Conservation (phyloP, 2,329 filamentous ascomycete genomes). For the Thielaviopsis cerberus region DNA sequence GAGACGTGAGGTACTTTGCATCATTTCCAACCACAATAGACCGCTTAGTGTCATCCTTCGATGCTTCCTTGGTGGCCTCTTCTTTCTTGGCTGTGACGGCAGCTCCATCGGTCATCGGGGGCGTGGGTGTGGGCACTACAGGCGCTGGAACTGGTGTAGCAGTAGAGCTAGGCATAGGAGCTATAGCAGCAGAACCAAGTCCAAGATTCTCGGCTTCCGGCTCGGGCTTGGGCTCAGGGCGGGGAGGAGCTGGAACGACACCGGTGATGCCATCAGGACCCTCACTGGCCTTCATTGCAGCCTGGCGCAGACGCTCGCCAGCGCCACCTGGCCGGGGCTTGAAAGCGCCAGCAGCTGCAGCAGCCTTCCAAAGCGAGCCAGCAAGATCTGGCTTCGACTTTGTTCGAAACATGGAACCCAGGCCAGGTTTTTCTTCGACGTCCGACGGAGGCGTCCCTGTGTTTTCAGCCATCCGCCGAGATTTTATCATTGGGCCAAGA, state of each 20-base stretch:
- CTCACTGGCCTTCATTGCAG: constrained; percentile 36
- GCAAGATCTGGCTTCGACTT: constrained; percentile 60
- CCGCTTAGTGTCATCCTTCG: constrained; percentile 23
- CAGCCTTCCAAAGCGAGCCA: constrained; percentile 62
- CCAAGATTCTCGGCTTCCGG: constrained; percentile 17
- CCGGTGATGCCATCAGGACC: constrained; percentile 79
- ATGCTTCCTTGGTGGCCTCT: constrained; percentile 18
- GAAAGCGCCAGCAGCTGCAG: constrained; percentile 45
- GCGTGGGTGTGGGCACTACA: constrained; percentile 7
- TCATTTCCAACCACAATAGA: constrained; percentile 55
- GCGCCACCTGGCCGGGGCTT: constrained; percentile 78
- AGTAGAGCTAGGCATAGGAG: constrained; percentile 16
- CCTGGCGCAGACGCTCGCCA: constrained; percentile 54
- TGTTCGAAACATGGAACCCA: constrained; percentile 80
- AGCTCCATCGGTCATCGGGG: constrained; percentile 13
- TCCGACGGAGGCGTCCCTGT: constrained; percentile 12
- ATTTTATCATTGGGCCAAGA: constrained; percentile 78
- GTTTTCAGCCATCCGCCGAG: constrained; percentile 36
- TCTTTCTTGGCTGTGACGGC: background rate
- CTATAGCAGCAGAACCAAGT: constrained; percentile 14
- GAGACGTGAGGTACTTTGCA: constrained; percentile 53
- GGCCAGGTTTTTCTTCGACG: constrained; percentile 44
- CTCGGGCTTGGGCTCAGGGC: constrained; percentile 18
- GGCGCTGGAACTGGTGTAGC: constrained; percentile 7
- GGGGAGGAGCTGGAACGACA: constrained; percentile 62